Base-by-base conservation (phyloP, 2,329 filamentous ascomycete species). In the Penicillium thymicola region DNA sequence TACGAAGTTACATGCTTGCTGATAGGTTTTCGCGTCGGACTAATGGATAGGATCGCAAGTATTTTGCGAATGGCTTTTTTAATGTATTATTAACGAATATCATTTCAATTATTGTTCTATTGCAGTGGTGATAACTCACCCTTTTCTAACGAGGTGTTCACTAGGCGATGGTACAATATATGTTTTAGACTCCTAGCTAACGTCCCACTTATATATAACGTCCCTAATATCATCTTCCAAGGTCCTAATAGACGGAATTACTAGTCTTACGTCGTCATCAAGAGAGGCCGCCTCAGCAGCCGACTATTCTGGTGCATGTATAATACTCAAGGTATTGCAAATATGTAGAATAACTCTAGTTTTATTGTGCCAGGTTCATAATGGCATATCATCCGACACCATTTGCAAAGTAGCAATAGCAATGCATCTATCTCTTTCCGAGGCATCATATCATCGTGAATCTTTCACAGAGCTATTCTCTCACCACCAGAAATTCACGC, bases 401-500 rank as follows among this genome's bases (percentile, higher is more conserved):
- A 42, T 49, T 46, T 34, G 28, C 21, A 49, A 34, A 40, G 42
- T 11, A 43, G 4, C 7, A 23, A 11, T 11, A 43, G 4, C 7
- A 23, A 11, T 1, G 8, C 8, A 28, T 40, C 27, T n/a, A 52
- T 23, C 11, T 32, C 13, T 21, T 48, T n/a, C 32, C 5, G 18
- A 32, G 18, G 32, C 16, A 25, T 25, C 42, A 40, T 40, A 53
- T 40, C 42, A 30, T 34, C 18, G 4, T 30, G n/a, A 16, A 5
- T 27, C 13, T 28, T 21, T 21, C 38, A 23, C 21, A 32, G 11
- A 28, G 14, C 21, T 28, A 28, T 14, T 37, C 11, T 21, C 30
- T 73, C 67, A 83, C 60, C 90, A 99, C 94, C 94, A 99, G 70
- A 97, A 97, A 70, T 92, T 97, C 13, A 97, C 92, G 64, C 92